Evolutionary conservation across 805 yeast genomes (phyloP).

Genomic region (Candida insectalens): DNA sequence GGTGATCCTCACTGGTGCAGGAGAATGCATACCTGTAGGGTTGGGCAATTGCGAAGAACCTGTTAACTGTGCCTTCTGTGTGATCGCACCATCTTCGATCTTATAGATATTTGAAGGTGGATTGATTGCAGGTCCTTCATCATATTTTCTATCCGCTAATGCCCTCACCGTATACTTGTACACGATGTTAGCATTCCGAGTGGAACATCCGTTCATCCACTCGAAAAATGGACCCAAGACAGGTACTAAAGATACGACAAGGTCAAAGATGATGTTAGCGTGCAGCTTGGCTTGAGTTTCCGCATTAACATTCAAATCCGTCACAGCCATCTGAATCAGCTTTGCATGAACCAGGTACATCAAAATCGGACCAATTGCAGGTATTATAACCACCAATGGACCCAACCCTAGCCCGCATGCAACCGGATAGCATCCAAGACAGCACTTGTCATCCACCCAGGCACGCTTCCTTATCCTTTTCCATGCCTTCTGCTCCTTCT

Average conservation of each 20-base stretch:
- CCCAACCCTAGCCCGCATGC: slow-evolving; percentile 75
- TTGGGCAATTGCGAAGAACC: too few relatives aligned
- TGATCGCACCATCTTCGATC: too few relatives aligned
- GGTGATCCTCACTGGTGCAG: too few relatives aligned
- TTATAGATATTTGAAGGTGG: not conserved
- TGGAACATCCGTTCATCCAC: slow-evolving; percentile 81
- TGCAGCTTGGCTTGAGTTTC: slow-evolving; percentile 59
- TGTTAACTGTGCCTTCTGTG: too few relatives aligned
- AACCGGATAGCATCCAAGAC: slow-evolving; percentile 67
- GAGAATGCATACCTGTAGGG: too few relatives aligned
- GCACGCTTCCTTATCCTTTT: slow-evolving; percentile 66
- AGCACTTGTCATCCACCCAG: slow-evolving; percentile 80
- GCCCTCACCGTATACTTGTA: slow-evolving; percentile 31
- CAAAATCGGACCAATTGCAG: slow-evolving; percentile 74
- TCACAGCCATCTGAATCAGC: slow-evolving; percentile 50
- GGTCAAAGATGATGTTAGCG: slow-evolving; percentile 66
- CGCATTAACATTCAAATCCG: slow-evolving; percentile 45
- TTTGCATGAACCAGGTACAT: slow-evolving; percentile 76
- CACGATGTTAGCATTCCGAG: slow-evolving; percentile 78
- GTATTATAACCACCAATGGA: slow-evolving; percentile 57
- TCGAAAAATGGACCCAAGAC: slow-evolving; percentile 66
- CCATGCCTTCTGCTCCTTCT: slow-evolving; percentile 60
- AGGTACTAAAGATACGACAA: slow-evolving; percentile 71
- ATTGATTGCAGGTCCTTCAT: not conserved
- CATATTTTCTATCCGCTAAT: slow-evolving; percentile 9